phyloP scores from a whole-genome alignment of 768 basidiomycete species.

The Coprinellus aureogranulatus region DNA sequence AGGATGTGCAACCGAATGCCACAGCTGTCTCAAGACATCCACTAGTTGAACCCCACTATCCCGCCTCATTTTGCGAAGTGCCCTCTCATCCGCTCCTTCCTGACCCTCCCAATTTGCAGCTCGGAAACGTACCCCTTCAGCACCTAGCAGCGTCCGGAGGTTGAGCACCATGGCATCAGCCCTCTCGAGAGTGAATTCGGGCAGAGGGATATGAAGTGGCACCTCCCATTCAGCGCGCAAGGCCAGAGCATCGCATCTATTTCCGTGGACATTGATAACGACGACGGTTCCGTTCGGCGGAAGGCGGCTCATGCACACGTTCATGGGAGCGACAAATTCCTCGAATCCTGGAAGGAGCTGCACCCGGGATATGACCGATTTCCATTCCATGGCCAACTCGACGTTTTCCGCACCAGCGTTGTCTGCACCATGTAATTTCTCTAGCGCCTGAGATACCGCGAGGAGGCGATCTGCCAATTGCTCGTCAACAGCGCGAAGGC shows the following conservation, averaged over 20 bases:
- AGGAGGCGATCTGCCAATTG: conserved; percentile 13
- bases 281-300: neutral
- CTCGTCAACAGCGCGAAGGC: conserved; percentile 13
- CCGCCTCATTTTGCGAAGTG: neutral
- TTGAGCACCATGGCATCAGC: neutral
- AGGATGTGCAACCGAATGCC: neutral
- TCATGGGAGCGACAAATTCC: neutral
- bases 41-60: neutral
- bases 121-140: neutral
- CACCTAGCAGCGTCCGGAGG: neutral
- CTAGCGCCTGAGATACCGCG: neutral
- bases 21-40: neutral
- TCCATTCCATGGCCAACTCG: neutral
- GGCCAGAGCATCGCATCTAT: neutral
- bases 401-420: neutral
- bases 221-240: neutral
- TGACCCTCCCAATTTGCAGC: neutral
- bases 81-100: neutral
- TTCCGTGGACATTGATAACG: neutral
- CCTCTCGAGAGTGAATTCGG: neutral
- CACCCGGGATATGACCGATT: neutral
- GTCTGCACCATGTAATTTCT: neutral
- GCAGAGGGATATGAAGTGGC: neutral
- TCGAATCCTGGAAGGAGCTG: neutral
- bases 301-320: neutral